Base-by-base conservation (phyloP, 805 yeast species). In the Pichia thaimueangensis region DNA sequence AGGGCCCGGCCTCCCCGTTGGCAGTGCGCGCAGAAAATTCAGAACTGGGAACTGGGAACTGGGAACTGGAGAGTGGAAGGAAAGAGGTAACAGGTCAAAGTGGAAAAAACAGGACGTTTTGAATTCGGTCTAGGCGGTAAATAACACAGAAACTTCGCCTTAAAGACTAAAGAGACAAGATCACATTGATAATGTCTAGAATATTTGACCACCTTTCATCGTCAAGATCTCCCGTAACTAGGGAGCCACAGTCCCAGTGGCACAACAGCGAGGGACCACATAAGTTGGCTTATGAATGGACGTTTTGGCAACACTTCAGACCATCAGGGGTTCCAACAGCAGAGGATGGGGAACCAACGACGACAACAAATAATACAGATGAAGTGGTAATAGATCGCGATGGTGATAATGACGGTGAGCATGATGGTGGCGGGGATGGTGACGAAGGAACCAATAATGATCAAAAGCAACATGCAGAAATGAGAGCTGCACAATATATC, bases 241-340 rank as follows among this genome's bases (percentile, higher is more conserved):
- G n/a, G n/a, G n/a, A n/a, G n/a, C n/a, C n/a, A n/a, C n/a, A n/a
- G n/a, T n/a, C n/a, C n/a, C n/a, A n/a, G n/a, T n/a, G n/a, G n/a
- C n/a, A n/a, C n/a, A n/a, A n/a, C n/a, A 41, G 22, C 6, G 39
- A 21, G 3, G 34, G 24, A 17, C n/a, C 21, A 49, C 73, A 70
- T 49, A 56, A 63, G 10, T 59, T 71, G 45, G 70, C 71, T 15
- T 70, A 68, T 53, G 64, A 73, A 51, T 71, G 77, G 77, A 64
- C 72, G 24, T 57, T 70, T 46, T 71, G 77, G 77, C 64, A 67
- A 51, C 76, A 71, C 49, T 60, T 65, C 19, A 50, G 74, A 43
- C 48, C 51, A 30, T 60, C 57, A 7, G 16, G 20, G 19, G 7
- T 36, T 5, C 41, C 44, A 39, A n/a, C 23, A 25, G 12, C 35